Evolutionary conservation across 371 early-diverging fungal species (phyloP), one percentile per base, ranked within the genome.

Genomic region (Rhizopus stolonifer): DNA sequence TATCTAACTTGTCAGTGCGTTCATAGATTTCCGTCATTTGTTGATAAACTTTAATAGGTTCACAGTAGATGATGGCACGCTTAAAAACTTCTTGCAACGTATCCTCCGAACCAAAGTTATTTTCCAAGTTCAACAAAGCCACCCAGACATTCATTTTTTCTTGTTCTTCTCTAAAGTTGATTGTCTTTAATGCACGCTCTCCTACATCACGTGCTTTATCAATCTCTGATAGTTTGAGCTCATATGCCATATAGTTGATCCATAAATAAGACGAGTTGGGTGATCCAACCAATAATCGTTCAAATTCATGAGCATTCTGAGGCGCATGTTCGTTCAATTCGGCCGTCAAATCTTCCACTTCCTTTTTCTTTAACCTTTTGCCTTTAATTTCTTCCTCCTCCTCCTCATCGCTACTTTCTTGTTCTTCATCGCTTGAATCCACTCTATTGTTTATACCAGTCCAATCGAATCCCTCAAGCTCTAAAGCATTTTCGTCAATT

Each of bases 221-320:
- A 34, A 97, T 83, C 65, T 95, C 94, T 1, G 91, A 88, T 54
- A 94, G 70, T 53, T 95, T 86, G 4, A 96, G 77, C 55, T 92
- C 92, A 78, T 90, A 92, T 4, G 97, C 95, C 98, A 98, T 98
- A 66, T 92, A 98, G 71, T 95, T 92, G 64, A 98, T 91, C 99
- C 99, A 98, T 49, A 97, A 58, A 78, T 84, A 93, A 13, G 97
- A 97, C 26, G 90, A 89, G 79, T 95, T 92, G 61, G 99, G 99
- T 22, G 94, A 93, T 8, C 92, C 93, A 26, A 98, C 77, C 34
- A 98, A 56, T 31, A 94, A 68, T 44, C 95, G 86, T 61, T 98
- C 98, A 64, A 86, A 97, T 63, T 96, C 89, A 17, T 70, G 69
- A 7, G 79, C 74, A 1, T 74, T 73, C 60, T 85, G 81, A 18